Conservation (phyloP, 2,329 filamentous ascomycete species). For the Pseudogymnoascus sp. region DNA sequence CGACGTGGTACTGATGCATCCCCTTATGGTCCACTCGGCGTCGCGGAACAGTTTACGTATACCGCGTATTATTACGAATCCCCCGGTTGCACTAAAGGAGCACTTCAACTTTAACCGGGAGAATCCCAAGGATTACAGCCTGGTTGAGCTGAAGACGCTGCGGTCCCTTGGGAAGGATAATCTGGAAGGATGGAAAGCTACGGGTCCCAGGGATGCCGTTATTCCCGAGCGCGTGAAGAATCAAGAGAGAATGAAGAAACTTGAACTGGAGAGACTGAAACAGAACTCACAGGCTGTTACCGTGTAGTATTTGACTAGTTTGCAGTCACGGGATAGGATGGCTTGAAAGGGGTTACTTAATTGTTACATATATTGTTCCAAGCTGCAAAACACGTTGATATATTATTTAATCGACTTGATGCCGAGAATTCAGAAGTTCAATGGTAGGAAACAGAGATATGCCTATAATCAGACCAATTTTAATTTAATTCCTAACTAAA, state of each 20-base stretch:
- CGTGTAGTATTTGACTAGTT: background rate
- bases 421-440: background rate
- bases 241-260: slow-evolving; percentile 38
- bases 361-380: background rate
- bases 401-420: background rate
- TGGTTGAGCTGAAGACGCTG: slow-evolving; percentile 47
- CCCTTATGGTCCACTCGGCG: slow-evolving; percentile 48
- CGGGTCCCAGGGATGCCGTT: slow-evolving; percentile 35
- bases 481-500: background rate
- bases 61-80: slow-evolving; percentile 48
- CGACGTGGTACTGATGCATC: slow-evolving; percentile 48
- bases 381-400: background rate
- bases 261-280: slow-evolving; percentile 33
- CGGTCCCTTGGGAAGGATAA: slow-evolving; percentile 38
- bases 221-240: slow-evolving; percentile 39
- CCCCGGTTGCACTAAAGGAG: slow-evolving; percentile 42
- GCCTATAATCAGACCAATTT: background rate
- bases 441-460: background rate
- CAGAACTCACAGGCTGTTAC: slow-evolving; percentile 4
- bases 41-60: slow-evolving; percentile 41
- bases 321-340: background rate
- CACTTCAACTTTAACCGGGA: slow-evolving; percentile 46
- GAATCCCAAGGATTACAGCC: slow-evolving; percentile 35
- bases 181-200: slow-evolving; percentile 42
- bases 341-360: background rate